phyloP scores from a whole-genome alignment of 2,329 filamentous ascomycete genomes.

The Hypoxylon sp. region DNA sequence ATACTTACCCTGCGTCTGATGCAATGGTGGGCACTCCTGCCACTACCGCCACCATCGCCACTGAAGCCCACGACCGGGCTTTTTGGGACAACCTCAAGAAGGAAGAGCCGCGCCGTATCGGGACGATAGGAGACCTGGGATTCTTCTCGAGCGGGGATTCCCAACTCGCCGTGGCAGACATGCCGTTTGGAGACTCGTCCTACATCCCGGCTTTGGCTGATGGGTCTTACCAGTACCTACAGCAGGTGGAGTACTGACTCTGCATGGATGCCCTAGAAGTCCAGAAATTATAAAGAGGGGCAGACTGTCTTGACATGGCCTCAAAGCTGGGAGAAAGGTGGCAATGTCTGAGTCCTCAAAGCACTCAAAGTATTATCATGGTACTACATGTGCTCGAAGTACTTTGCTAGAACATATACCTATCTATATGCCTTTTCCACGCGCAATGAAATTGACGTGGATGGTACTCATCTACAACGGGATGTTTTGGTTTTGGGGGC shows the following conservation, averaged over 20 bases:
- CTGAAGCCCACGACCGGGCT: conserved; percentile 34
- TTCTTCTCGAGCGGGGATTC: conserved; percentile 50
- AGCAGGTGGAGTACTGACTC: conserved; percentile 35
- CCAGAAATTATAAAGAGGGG: neutral
- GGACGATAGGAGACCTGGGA: conserved; percentile 49
- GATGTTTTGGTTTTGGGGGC: conserved; percentile 2
- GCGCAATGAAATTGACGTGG: neutral
- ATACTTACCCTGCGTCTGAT: conserved; percentile 41
- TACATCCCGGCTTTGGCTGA: conserved; percentile 40
- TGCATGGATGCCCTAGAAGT: neutral
- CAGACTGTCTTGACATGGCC: neutral
- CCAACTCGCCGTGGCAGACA: conserved; percentile 42
- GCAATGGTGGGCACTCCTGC: conserved; percentile 34
- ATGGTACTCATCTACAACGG: neutral
- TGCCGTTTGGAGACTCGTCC: conserved; percentile 46
- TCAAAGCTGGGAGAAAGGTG: neutral
- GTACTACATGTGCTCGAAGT: too few relatives aligned
- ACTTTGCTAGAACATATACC: too few relatives aligned
- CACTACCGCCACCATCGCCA: conserved; percentile 12
- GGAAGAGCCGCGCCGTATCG: conserved; percentile 46
- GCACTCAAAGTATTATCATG: too few relatives aligned
- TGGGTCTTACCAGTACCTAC: conserved; percentile 42
- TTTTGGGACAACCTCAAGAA: conserved; percentile 48
- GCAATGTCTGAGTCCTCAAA: neutral
- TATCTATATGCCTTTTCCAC: neutral